Conservation (phyloP, 192 early-diverging fungal genomes). For the Podila minutissima region DNA sequence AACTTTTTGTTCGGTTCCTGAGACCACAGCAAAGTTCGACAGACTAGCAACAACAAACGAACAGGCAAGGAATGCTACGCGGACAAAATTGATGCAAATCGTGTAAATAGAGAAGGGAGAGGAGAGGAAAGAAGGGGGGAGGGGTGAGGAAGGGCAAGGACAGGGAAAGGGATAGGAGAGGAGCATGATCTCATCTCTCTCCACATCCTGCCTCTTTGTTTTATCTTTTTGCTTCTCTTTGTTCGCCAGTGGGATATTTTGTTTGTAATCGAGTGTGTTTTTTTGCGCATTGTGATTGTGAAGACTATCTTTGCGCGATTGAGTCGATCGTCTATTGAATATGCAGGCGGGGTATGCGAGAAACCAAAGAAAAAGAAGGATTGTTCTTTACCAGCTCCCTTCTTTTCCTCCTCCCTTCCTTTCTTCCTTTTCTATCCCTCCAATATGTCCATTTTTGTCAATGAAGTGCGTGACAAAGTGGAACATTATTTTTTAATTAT, state of each 20-base stretch:
- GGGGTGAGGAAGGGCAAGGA: not conserved
- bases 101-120: not conserved
- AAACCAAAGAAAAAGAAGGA: not conserved
- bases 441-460: constrained; percentile 6
- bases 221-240: not conserved
- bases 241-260: too few relatives aligned
- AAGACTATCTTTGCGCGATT: too few relatives aligned
- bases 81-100: not conserved
- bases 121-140: not conserved
- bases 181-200: constrained; percentile 1
- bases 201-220: constrained; percentile 3
- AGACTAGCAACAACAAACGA: too few relatives aligned
- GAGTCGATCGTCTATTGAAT: too few relatives aligned
- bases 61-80: too few relatives aligned
- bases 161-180: not conserved
- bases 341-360: too few relatives aligned
- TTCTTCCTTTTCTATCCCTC: not conserved
- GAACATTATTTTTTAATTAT: not conserved
- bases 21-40: too few relatives aligned
- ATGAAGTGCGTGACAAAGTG: not conserved
- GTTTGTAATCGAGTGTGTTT: too few relatives aligned
- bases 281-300: too few relatives aligned
- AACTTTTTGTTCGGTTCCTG: too few relatives aligned
- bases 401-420: not conserved
- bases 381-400: not conserved